Evolutionary conservation across 1,284 basidiomycete species (phyloP).

Genomic region (Stereum hirsutum): DNA sequence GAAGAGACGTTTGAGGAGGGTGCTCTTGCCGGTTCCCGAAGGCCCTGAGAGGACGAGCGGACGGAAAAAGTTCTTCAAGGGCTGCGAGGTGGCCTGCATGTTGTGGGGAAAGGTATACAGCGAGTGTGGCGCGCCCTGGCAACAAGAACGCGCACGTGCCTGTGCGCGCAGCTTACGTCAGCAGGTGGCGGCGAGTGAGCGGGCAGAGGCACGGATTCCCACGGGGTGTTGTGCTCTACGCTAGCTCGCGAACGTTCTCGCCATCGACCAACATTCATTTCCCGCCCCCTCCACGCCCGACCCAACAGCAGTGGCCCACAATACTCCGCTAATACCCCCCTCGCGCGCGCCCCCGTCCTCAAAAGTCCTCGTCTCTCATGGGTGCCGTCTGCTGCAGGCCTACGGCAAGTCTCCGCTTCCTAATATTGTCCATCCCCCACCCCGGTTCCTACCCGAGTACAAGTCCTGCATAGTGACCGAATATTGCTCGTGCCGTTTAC

Average conservation of each 20-base stretch:
- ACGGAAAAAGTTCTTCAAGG: conserved; percentile 24
- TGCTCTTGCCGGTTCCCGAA: conserved; percentile 93
- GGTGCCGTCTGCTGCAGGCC: conserved; percentile 80
- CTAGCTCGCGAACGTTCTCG: no score
- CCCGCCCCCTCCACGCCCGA: conserved; percentile 9
- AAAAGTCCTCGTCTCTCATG: conserved; percentile 37
- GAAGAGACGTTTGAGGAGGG: conserved; percentile 83
- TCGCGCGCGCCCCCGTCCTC: conserved; percentile 11
- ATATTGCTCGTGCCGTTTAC: conserved; percentile 6
- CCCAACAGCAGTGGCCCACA: conserved; percentile 13
- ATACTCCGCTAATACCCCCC: conserved; percentile 10
- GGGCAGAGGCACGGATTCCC: no score
- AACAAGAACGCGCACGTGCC: no score
- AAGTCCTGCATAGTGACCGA: no score
- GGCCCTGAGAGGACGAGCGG: conserved; percentile 78
- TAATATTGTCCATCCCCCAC: conserved; percentile 3
- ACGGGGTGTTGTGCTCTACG: no score
- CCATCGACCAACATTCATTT: no score
- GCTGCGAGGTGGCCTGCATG: no score
- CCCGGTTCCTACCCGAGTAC: conserved; percentile 7
- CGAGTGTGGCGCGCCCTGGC: no score
- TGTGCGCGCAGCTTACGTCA: no score
- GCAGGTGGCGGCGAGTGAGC: no score
- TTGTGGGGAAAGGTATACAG: no score
- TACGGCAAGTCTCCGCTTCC: conserved; percentile 37